Conservation (phyloP, 768 basidiomycete genomes). For the Cantharellus cinnabarinus region DNA sequence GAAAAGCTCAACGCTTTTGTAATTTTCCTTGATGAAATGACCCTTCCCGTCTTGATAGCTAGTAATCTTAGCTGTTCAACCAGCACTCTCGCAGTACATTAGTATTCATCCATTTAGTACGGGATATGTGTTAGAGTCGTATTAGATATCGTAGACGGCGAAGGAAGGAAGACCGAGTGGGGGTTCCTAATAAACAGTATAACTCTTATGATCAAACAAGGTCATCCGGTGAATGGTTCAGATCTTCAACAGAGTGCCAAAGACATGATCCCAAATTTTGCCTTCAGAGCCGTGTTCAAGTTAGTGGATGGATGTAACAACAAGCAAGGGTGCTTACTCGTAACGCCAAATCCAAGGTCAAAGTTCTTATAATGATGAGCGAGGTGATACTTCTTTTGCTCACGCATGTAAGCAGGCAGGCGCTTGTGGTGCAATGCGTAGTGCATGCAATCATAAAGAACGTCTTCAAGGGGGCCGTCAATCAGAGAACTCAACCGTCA, state of each 20-base stretch:
- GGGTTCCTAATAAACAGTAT: too few species aligned
- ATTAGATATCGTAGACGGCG: too few species aligned
- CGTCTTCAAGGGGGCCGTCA: constrained; percentile 25
- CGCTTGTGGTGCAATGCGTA: constrained; percentile 75
- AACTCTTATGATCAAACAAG: too few species aligned
- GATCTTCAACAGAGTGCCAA: constrained; percentile 58
- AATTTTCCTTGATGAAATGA: background rate
- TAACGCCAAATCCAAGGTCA: constrained; percentile 92
- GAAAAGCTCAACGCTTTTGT: background rate
- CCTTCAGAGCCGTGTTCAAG: constrained; percentile 20
- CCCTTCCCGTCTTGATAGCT: background rate
- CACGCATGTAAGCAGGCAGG: constrained; percentile 66
- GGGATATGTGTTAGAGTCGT: too few species aligned
- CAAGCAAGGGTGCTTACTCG: constrained; percentile 32
- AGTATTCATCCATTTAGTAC: background rate
- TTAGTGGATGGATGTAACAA: background rate
- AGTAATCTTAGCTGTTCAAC: background rate
- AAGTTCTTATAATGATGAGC: constrained; percentile 98
- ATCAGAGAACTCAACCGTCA: constrained; percentile 5
- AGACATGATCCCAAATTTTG: constrained; percentile 89
- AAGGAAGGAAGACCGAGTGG: too few species aligned
- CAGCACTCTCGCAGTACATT: background rate
- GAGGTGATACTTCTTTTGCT: constrained; percentile 95
- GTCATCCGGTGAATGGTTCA: constrained; percentile 15
- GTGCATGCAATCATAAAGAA: constrained; percentile 79